Base-by-base conservation (phyloP, 2,329 filamentous ascomycete genomes). In the Colletotrichum spaethianum region DNA sequence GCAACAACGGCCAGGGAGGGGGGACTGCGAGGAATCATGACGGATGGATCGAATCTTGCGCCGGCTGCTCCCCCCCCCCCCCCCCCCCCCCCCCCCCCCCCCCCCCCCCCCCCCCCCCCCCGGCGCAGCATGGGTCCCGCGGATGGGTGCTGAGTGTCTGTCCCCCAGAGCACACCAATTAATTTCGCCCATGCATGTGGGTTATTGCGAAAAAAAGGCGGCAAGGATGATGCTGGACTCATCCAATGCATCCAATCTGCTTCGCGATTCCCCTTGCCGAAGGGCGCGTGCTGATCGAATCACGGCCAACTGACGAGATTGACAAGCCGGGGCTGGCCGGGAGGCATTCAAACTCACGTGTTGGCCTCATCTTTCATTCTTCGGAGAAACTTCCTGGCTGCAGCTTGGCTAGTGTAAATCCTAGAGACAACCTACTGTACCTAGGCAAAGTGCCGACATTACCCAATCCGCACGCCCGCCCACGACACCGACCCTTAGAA, bases 161-260 rank as follows among this genome's bases (percentile, higher is more conserved):
- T 20, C 36, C 52, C 36, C 44, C 62, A 62, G 44, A 52, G 59
- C 46, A 40, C 28, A 33, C 53, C 38, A 33, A 67, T 57, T 50
- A 12, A 50, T 52, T 36, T 44, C 36, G 20, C 40, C 53, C 33
- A 46, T 48, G 53, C 42, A 56, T 52, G 48, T 63, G 44, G 55
- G 53, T 55, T 53, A 38, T 44, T 20, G 52, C 11, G 26, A 44
- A 23, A 48, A 44, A 23, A 23, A 3, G 28, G 40, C 31, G 44
- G 56, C 68, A 71, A 50, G 68, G 68, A 42, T 56, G 50, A 71
- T 71, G 56, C 68, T 31, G 23, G 68, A 42, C 56, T 52, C 20
- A 26, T 20, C 18, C 18, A 48, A 26, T 31, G 48, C 66, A 56
- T 38, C n/a, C 42, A 40, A 67, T 67, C 44, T 42, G 33, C 33